A percentile compares a stretch with the other conserved stretches of the same genome.
phyloP scores from a whole-genome alignment of 768 basidiomycete species.

The Lactarius vividus region DNA sequence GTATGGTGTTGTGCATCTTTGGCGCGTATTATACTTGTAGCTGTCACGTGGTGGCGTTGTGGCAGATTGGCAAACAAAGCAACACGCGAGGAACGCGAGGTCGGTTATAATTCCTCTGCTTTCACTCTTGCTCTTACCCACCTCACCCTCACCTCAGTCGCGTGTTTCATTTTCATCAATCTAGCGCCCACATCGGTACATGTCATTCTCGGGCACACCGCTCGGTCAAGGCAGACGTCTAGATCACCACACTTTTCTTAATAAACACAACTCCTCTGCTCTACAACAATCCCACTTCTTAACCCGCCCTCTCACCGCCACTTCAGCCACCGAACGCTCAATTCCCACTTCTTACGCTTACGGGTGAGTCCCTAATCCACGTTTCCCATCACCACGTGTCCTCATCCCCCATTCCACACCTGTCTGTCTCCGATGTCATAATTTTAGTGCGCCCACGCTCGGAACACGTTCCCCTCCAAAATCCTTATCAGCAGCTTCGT shows the following conservation, averaged over 20 bases:
- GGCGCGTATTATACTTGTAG: background rate
- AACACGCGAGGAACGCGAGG: conserved; percentile 25
- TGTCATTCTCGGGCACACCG: conserved; percentile 86
- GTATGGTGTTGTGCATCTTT: background rate
- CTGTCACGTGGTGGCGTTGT: conserved; percentile 3
- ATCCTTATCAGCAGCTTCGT: conserved; percentile 39
- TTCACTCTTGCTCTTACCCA: background rate
- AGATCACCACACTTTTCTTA: conserved; percentile 76
- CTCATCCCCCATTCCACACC: conserved; percentile 28
- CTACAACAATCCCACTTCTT: conserved; percentile 34
- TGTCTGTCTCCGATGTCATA: conserved; percentile 18
- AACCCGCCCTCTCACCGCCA: conserved; percentile 33
- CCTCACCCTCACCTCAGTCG: conserved; percentile 4
- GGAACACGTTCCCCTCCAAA: conserved; percentile 61
- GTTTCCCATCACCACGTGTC: conserved; percentile 28
- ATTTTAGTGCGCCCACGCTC: conserved; percentile 51
- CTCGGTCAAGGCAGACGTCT: conserved; percentile 84
- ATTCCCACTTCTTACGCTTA: conserved; percentile 64
- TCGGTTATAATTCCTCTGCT: background rate
- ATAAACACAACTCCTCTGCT: conserved; percentile 43
- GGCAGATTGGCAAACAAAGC: conserved; percentile 17
- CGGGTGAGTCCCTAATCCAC: conserved; percentile 48
- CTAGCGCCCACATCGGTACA: conserved; percentile 39
- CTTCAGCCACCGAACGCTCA: conserved; percentile 33
- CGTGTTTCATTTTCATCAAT: conserved; percentile 16